Evolutionary conservation across 345 rosid species (phyloP).

Genomic region (Erysimum cheiranthoides): DNA sequence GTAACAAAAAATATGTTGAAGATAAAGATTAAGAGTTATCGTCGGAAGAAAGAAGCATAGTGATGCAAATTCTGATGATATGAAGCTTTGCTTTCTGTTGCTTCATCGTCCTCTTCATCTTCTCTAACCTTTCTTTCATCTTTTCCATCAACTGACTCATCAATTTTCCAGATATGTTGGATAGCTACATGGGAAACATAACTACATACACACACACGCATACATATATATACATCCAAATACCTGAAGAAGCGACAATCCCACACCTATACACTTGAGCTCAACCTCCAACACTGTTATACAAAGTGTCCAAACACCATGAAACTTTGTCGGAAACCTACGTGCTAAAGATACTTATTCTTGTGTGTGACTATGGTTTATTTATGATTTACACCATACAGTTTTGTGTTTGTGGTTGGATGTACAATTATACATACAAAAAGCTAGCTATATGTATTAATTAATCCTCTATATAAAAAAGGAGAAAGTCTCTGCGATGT

Average conservation of each 20-base stretch:
- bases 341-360: conserved; percentile 14
- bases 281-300: conserved; percentile 35
- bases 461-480: neutral
- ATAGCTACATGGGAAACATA: conserved; percentile 12
- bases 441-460: neutral
- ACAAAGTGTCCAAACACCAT: conserved; percentile 43
- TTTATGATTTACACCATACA: conserved; percentile 26
- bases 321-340: conserved; percentile 42
- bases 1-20: neutral
- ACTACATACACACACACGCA: conserved; percentile 35
- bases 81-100: conserved; percentile 69
- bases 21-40: conserved; percentile 15
- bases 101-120: conserved; percentile 67
- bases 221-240: conserved; percentile 32
- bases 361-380: conserved; percentile 19
- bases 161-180: conserved; percentile 31
- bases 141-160: conserved; percentile 38
- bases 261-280: conserved; percentile 30
- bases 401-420: conserved; percentile 39
- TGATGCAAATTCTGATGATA: conserved; percentile 64
- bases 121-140: conserved; percentile 56
- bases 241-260: conserved; percentile 34
- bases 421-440: conserved; percentile 22
- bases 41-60: conserved; percentile 73
- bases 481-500: neutral